Evolutionary conservation across 75 land plant genomes (phyloP), one percentile per base, ranked within the genome.

Genomic region (Larix kaempferi): DNA sequence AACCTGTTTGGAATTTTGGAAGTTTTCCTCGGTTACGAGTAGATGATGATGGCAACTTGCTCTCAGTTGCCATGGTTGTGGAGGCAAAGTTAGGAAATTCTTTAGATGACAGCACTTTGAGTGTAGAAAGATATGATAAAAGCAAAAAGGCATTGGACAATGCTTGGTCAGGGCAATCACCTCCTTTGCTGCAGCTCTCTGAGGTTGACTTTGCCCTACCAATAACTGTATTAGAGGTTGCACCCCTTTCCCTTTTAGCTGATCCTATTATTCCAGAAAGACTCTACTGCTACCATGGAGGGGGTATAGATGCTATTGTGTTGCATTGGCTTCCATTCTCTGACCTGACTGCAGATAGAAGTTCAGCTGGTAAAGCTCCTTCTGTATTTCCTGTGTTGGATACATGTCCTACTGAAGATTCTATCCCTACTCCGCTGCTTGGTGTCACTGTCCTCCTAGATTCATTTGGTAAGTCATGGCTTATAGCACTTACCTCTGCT

Each of bases 301-400:
- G 90, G 65, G 99, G 99, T 21, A 61, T 97, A 39, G 99, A 97
- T 82, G 84, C 91, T 37, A 72, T 97, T 59, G 64, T 86, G 57
- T 78, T 97, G 82, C 93, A 91, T 80, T 97, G 89, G 91, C 92
- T 97, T 21, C 99, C 99, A n/a, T 97, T 95, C 77, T 94, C 99
- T 65, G 85, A 82, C 66, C 83, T 85, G 77, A 69, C 73, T 76
- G 49, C 59, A 54, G 89, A 83, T 59, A 91, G 79, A 80, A 82
- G 80, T 72, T 84, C 83, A 7, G 61, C 74, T 56, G 79, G 85
- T 75, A 89, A 71, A 75, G 81, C 85, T 73, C 99, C 99, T 63
- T 83, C 89, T 74, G 92, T 97, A 69, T 72, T 79, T 79, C 89
- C 95, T 60, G 83, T 97, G 56, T 78, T 97, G 4, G 85, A 78